Conservation (phyloP, 148 eudicot species). For the Suaeda aralocaspica region DNA sequence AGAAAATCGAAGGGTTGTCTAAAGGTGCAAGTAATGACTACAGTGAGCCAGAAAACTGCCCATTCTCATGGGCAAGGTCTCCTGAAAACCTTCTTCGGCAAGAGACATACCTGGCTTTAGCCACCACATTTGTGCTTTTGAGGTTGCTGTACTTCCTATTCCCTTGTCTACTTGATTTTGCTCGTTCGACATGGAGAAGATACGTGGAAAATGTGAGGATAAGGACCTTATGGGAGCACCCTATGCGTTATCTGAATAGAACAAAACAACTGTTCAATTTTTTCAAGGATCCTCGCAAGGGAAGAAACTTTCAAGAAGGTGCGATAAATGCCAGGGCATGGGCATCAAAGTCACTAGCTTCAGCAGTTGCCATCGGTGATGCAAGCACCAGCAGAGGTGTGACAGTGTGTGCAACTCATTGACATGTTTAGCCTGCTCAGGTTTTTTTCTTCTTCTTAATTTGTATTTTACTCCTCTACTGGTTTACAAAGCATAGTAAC, state of each 20-base stretch:
- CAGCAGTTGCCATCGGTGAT: slow-evolving; percentile 77
- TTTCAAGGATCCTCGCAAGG: slow-evolving; percentile 60
- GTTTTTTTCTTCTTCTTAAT: not conserved
- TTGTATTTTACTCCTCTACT: slow-evolving; percentile 3
- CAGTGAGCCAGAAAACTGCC: slow-evolving; percentile 55
- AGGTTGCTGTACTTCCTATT: slow-evolving; percentile 46
- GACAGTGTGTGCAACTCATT: slow-evolving; percentile 32
- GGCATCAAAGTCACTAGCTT: slow-evolving; percentile 90
- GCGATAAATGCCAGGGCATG: slow-evolving; percentile 81
- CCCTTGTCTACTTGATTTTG: slow-evolving; percentile 39
- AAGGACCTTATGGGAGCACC: slow-evolving; percentile 68
- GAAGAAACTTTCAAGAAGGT: slow-evolving; percentile 81
- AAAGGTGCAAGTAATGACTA: slow-evolving; percentile 28
- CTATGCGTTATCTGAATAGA: slow-evolving; percentile 49
- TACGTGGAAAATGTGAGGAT: slow-evolving; percentile 40
- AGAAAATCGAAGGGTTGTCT: slow-evolving; percentile 37
- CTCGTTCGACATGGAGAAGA: slow-evolving; percentile 57
- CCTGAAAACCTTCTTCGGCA: slow-evolving; percentile 70
- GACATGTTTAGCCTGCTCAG: not conserved
- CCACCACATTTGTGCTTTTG: slow-evolving; percentile 68
- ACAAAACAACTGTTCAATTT: slow-evolving; percentile 49
- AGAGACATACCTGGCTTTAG: slow-evolving; percentile 80
- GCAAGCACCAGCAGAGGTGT: slow-evolving; percentile 52
- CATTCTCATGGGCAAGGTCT: slow-evolving; percentile 90
- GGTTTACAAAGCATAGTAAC: slow-evolving; percentile 9